Base-by-base conservation (phyloP, 2,329 filamentous ascomycete species). In the Colletotrichum sublineola region DNA sequence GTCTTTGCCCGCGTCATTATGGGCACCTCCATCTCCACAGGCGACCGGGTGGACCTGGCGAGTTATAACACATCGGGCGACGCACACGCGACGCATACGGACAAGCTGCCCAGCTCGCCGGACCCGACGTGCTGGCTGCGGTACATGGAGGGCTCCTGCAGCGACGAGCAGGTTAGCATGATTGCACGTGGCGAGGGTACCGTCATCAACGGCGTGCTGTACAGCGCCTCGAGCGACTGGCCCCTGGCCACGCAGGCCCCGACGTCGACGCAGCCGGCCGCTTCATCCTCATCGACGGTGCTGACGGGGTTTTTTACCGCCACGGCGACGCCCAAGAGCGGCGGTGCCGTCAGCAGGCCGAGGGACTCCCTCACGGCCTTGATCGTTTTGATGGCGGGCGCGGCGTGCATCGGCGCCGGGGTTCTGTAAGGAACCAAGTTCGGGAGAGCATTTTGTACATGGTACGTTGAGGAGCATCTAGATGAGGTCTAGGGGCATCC, bases 81-180 rank as follows among this genome's bases (percentile, higher is more conserved):
- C 1, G 80, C 82, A 2, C 89, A 89, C 74, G 85, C 91, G 1
- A 90, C 87, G 0, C 84, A 88, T 71, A 88, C 84, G 0, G 89
- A 90, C 75, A 83, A 83, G 62, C 78, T 88, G 2, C 87, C 88
- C 0, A 71, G 80, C 20, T 81, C 84, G 63, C 85, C 85, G 1
- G 77, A 83, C 14, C 80, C 86, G 2, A 90, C 87, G 5, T 94
- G 91, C 80, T 94, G 87, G 81, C 76, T 93, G 11, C 86, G 91
- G 31, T 82, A 81, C 57, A 82, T 88, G 50, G 77, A 78, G 14
- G 77, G 78, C 2, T 89, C 88, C 0, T 93, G 91, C 77, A 84
- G 83, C 0, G 77, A 83, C 7, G 85, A 88, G 1, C 83, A 89
- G 76, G 82, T 83, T 5, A 77, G 84, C 36, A 85, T 83, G 71